Evolutionary conservation across 768 basidiomycete genomes (phyloP), one percentile per base, ranked within the genome.

Genomic region (Serendipita vermifera): DNA sequence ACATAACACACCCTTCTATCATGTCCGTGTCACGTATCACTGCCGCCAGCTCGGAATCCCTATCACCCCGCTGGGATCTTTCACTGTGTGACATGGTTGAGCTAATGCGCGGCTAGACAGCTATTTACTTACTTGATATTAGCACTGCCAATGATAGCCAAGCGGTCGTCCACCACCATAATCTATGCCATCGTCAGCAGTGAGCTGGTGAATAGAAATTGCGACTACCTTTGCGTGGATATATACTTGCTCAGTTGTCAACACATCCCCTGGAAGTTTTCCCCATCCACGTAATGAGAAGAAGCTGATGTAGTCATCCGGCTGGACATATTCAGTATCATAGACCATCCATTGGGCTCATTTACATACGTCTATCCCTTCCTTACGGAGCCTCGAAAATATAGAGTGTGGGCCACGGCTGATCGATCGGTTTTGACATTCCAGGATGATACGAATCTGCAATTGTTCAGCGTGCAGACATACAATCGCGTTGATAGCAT

Each of bases 11-110:
- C 88, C 89, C 78, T 58, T 94, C 83, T 54, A 98, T 85, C 87
- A 99, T 85, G 64, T 99, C 94, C 2, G 94, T 98, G 64, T 99
- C 96, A 59, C 91, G 76, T 54, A 98, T 87, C 40, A 99, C 81
- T 33, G 87, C 82, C 2, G 91, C 90, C 32, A 98, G 68, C 66
- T 99, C 96, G 2, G 94, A 98, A 68, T 99, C 96, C 27, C 96
- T 83, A 67, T 99, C 94, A 22, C 96, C 96, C 27, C 90, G 77
- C 65, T 89, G 88, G 13, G 90, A 94, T 33, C 96, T 81, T 66
- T 99, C 96, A 65, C 46, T 51, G n/a, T 9, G 11, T 26, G 9
- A 11, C 22, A 41, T n/a, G 6, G 15, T 41, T 6, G 26, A n/a
- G n/a, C n/a, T n/a, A n/a, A n/a, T n/a, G n/a, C n/a, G n/a, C n/a